Evolutionary conservation across 495 filamentous ascomycete genomes (phyloP).

Genomic region (Penicillium soppii): DNA sequence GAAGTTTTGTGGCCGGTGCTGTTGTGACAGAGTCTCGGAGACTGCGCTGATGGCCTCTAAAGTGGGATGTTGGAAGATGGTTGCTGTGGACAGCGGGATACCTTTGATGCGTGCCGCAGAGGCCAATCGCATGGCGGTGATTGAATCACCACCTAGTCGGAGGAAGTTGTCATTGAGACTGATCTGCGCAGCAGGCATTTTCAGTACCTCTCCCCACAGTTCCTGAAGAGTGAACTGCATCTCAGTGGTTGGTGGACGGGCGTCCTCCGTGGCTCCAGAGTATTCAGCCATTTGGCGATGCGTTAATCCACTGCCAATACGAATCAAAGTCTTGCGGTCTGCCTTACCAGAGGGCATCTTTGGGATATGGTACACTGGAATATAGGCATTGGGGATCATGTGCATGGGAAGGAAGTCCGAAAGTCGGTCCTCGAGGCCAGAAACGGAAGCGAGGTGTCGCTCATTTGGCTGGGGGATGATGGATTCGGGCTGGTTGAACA

Average conservation of each 20-base stretch:
- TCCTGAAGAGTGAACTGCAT: constrained; percentile 24
- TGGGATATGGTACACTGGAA: constrained; percentile 43
- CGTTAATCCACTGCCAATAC: constrained; percentile 5
- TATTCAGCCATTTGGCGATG: constrained; percentile 13
- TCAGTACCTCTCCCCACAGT: constrained; percentile 34
- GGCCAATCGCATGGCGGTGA: constrained; percentile 24
- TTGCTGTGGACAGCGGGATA: constrained; percentile 18
- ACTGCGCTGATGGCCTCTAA: constrained; percentile 21
- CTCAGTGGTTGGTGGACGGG: background rate
- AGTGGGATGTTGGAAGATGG: constrained; percentile 32
- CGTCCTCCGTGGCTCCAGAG: constrained; percentile 3
- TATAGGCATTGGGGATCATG: constrained; percentile 44
- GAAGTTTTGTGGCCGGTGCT: constrained; percentile 5
- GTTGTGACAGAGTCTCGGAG: constrained; percentile 12
- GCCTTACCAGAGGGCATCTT: constrained; percentile 40
- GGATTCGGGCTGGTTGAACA: background rate
- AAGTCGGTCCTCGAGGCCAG: constrained; percentile 1
- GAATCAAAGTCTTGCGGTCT: constrained; percentile 27
- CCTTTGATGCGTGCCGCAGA: background rate
- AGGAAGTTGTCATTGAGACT: constrained; percentile 24
- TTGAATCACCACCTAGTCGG: constrained; percentile 24
- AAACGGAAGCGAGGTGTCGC: constrained; percentile 1
- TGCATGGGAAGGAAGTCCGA: constrained; percentile 29
- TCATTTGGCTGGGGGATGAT: background rate
- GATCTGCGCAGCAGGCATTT: constrained; percentile 16